Percentiles rank a stretch among this genome's conserved stretches.
phyloP scores from a whole-genome alignment of 1,284 basidiomycete genomes.

The Exobasidium rhododendri region DNA sequence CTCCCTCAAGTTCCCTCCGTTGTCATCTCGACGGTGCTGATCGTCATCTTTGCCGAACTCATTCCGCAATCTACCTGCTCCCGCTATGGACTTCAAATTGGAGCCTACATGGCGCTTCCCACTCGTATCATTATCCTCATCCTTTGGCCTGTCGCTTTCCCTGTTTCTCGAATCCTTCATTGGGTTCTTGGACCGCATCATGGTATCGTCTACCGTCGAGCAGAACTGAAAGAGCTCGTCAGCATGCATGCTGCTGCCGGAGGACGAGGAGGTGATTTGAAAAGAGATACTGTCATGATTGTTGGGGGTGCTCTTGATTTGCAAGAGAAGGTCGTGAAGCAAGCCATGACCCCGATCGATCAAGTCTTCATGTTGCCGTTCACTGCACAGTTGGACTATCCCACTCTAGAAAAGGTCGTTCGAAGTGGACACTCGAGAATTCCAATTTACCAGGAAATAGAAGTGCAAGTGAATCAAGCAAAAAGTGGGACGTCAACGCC shows the following conservation, averaged over 20 bases:
- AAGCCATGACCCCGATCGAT: conserved; percentile 75
- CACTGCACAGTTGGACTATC: conserved; percentile 73
- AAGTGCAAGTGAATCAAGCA: conserved; percentile 22
- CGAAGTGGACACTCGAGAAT: conserved; percentile 71
- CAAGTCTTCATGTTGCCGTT: conserved; percentile 72
- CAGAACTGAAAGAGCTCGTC: conserved; percentile 71
- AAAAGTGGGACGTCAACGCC: conserved; percentile 6
- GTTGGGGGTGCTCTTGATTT: conserved; percentile 72
- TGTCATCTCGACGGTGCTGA: conserved; percentile 48
- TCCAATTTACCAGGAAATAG: conserved; percentile 59
- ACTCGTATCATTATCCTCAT: conserved; percentile 49
- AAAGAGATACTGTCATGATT: conserved; percentile 71
- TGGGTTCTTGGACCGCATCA: conserved; percentile 53
- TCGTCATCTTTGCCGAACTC: conserved; percentile 75
- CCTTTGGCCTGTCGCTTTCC: conserved; percentile 54
- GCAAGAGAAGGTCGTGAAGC: conserved; percentile 67
- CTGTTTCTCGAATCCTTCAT: conserved; percentile 54
- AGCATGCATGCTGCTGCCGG: conserved; percentile 67
- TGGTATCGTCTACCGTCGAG: conserved; percentile 51
- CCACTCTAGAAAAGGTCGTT: conserved; percentile 70
- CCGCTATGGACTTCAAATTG: conserved; percentile 54
- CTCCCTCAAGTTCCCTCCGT: conserved; percentile 73
- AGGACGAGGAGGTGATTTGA: conserved; percentile 65
- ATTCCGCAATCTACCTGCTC: conserved; percentile 67
- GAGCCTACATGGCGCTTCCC: conserved; percentile 51